A percentile compares a stretch with the other conserved stretches of the same genome.
Conservation (phyloP, 352 stramenopile genomes). For the Saprolegnia diclina region DNA sequence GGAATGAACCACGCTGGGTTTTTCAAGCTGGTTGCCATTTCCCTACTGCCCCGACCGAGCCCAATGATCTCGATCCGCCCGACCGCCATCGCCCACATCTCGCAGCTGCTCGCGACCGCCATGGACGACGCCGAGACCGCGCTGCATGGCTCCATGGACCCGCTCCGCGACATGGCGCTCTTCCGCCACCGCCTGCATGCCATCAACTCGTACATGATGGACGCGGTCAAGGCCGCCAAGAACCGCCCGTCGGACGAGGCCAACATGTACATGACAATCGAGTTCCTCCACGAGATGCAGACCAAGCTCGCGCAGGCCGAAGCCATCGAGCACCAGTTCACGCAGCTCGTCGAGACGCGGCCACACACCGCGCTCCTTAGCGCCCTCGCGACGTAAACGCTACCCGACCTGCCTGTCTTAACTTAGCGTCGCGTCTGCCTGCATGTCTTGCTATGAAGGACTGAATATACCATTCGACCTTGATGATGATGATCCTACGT, state of each 20-base stretch:
- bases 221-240: background rate
- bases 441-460: too few species aligned
- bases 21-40: background rate
- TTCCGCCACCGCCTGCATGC: background rate
- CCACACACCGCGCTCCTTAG: background rate
- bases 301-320: background rate
- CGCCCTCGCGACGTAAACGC: background rate
- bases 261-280: constrained; percentile 1
- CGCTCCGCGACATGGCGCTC: background rate
- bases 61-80: constrained; percentile 13
- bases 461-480: too few species aligned
- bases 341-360: background rate
- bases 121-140: constrained; percentile 5
- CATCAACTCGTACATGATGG: constrained; percentile 1
- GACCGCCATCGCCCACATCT: constrained; percentile 6
- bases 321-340: background rate
- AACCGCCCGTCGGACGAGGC: background rate
- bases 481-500: too few species aligned
- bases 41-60: background rate
- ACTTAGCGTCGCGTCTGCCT: background rate
- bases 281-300: constrained; percentile 10
- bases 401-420: background rate
- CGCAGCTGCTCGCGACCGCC: background rate
- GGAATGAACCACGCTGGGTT: background rate
- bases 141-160: background rate